Conservation (phyloP, 768 basidiomycete genomes). For the Amanita exitialis region DNA sequence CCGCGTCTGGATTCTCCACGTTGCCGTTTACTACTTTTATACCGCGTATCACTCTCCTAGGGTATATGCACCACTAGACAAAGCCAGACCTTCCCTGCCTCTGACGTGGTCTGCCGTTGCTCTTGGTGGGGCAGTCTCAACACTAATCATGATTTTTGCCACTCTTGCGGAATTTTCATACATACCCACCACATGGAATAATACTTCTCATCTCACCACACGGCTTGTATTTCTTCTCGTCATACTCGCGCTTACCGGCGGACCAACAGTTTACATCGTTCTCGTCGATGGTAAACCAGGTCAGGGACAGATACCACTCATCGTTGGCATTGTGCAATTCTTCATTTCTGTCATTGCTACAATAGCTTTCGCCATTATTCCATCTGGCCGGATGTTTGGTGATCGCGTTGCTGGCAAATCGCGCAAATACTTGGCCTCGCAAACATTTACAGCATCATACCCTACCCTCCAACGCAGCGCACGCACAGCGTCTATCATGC, state of each 20-base stretch:
- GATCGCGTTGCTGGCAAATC: slow-evolving; percentile 95
- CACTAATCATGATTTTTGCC: slow-evolving; percentile 87
- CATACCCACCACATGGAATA: slow-evolving; percentile 98
- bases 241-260: slow-evolving; percentile 86
- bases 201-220: slow-evolving; percentile 92
- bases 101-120: slow-evolving; percentile 96
- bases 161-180: slow-evolving; percentile 93
- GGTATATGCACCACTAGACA: slow-evolving; percentile 70
- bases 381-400: slow-evolving; percentile 97
- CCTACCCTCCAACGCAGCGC: slow-evolving; percentile 64
- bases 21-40: slow-evolving; percentile 93
- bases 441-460: slow-evolving; percentile 98
- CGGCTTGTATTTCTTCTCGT: slow-evolving; percentile 87
- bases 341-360: slow-evolving; percentile 82
- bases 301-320: slow-evolving; percentile 67
- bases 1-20: slow-evolving; percentile 95
- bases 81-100: slow-evolving; percentile 60
- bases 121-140: slow-evolving; percentile 92
- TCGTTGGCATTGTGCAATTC: slow-evolving; percentile 91
- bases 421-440: slow-evolving; percentile 97
- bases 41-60: slow-evolving; percentile 95
- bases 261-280: slow-evolving; percentile 91
- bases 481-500: slow-evolving; percentile 71
- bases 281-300: slow-evolving; percentile 59
- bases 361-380: slow-evolving; percentile 76